These are phyloP conservation scores for Linderniella brevidens DNA, from an alignment of 257 asterid species.

Conservation along the genomic window DNA sequence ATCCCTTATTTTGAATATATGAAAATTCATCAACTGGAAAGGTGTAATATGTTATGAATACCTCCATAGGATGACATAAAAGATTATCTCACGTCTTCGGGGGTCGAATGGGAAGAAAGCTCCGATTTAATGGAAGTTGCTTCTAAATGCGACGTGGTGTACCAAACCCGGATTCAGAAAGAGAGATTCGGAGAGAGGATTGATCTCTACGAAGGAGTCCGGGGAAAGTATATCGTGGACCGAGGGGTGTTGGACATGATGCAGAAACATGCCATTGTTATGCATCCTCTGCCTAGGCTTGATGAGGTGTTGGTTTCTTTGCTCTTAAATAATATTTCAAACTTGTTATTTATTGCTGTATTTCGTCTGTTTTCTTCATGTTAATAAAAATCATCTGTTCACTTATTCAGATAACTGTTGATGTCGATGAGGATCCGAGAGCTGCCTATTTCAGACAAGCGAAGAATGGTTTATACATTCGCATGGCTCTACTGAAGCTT, in stretches of 20 bases:
- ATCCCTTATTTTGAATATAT: background rate
- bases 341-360: background rate
- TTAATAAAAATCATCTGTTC: no score
- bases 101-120: slow-evolving; percentile 90
- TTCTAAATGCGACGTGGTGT: slow-evolving; percentile 74
- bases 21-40: background rate
- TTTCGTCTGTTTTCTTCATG: no score
- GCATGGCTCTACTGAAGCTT: slow-evolving; percentile 84
- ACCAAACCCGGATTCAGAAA: slow-evolving; percentile 72
- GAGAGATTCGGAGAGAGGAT: slow-evolving; percentile 73
- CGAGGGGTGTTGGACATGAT: slow-evolving; percentile 35
- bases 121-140: slow-evolving; percentile 65
- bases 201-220: slow-evolving; percentile 72
- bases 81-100: slow-evolving; percentile 62
- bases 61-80: slow-evolving; percentile 94
- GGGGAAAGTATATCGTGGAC: slow-evolving; percentile 76
- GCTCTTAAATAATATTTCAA: background rate
- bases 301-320: slow-evolving; percentile 46
- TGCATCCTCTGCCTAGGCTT: slow-evolving; percentile 95
- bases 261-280: slow-evolving; percentile 83
- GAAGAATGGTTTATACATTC: slow-evolving; percentile 63
- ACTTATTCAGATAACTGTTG: slow-evolving; percentile 44
- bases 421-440: slow-evolving; percentile 65
- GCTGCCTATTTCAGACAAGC: slow-evolving; percentile 88
- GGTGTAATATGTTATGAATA: slow-evolving; percentile 10